Conservation (phyloP, 495 filamentous ascomycete genomes). For the Achaetomiella virescens region DNA sequence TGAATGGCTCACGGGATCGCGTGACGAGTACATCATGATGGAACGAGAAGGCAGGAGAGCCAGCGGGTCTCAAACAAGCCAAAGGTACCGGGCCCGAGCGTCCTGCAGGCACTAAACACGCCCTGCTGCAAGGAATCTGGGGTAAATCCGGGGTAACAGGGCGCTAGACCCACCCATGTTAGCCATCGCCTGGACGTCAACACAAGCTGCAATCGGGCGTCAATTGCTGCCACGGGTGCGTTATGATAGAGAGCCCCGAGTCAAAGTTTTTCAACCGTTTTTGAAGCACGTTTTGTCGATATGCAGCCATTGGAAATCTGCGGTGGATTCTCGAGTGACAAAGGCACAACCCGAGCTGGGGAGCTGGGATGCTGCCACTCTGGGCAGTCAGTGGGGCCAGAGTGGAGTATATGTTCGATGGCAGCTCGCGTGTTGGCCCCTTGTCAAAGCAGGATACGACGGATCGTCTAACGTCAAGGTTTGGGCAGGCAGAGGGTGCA, state of each 20-base stretch:
- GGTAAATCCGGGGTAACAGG: conserved; percentile 23
- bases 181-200: background rate
- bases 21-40: conserved; percentile 36
- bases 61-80: conserved; percentile 13
- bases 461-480: too few species aligned
- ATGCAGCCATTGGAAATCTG: too few species aligned
- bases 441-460: too few species aligned
- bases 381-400: too few species aligned
- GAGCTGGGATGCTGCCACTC: too few species aligned
- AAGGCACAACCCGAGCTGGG: too few species aligned
- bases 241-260: background rate
- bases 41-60: conserved; percentile 22
- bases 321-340: too few species aligned
- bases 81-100: conserved; percentile 27
- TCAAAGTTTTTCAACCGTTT: background rate
- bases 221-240: background rate
- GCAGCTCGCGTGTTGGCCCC: too few species aligned
- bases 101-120: conserved; percentile 19
- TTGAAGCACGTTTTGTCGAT: too few species aligned
- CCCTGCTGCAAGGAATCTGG: conserved; percentile 15
- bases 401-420: too few species aligned
- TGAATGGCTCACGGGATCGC: conserved; percentile 24
- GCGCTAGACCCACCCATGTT: background rate
- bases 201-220: background rate
- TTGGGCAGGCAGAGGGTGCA: too few species aligned